phyloP scores from a whole-genome alignment of 1,284 basidiomycete genomes.

The Rhodotorula mucilaginosa region DNA sequence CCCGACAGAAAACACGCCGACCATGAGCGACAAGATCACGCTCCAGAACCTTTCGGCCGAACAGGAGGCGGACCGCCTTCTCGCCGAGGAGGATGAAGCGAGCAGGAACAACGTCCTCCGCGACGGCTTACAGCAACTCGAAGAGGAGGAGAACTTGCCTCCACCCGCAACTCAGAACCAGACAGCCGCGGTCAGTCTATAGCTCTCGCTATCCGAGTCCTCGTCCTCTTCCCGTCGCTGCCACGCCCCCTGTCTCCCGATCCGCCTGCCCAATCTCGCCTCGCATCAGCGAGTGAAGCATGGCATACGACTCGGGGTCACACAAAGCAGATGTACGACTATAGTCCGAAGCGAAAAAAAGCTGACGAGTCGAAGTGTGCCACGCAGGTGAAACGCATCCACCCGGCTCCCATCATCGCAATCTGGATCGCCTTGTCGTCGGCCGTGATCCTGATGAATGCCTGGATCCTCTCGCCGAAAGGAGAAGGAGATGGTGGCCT shows the following conservation, averaged over 20 bases:
- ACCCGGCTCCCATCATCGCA: slow-evolving; percentile 36
- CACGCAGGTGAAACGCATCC: slow-evolving; percentile 22
- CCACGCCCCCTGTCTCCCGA: background rate
- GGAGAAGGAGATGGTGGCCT: slow-evolving; percentile 5
- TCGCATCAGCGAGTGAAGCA: no score
- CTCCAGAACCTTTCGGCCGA: slow-evolving; percentile 19
- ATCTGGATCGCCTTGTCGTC: slow-evolving; percentile 42
- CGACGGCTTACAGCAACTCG: slow-evolving; percentile 21
- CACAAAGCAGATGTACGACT: no score
- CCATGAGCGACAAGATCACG: slow-evolving; percentile 6
- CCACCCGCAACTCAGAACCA: slow-evolving; percentile 10
- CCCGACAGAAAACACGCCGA: no score
- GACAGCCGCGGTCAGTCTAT: slow-evolving; percentile 21
- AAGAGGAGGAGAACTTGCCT: slow-evolving; percentile 23
- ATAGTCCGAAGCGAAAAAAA: no score
- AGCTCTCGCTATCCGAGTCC: background rate
- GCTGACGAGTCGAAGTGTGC: no score
- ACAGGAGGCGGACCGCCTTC: slow-evolving; percentile 34
- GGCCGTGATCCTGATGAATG: slow-evolving; percentile 42
- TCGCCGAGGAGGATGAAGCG: slow-evolving; percentile 29
- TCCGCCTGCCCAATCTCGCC: background rate
- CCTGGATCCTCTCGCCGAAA: slow-evolving; percentile 29
- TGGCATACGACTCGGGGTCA: no score
- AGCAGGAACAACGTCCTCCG: background rate
- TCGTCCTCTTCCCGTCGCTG: background rate